Conservation (phyloP, 148 eudicot species). For the Polygonum maritimum region DNA sequence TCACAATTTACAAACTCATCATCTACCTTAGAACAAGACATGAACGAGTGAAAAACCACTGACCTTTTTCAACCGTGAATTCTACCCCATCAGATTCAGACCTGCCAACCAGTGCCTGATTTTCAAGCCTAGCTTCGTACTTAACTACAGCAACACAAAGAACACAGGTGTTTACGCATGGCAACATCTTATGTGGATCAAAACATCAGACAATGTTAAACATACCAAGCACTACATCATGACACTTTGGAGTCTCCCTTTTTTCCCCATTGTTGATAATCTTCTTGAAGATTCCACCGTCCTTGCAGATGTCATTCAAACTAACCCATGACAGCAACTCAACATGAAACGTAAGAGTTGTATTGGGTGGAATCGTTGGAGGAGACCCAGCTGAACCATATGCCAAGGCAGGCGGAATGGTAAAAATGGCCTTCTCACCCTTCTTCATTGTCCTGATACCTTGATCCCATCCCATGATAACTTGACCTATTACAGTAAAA, state of each 20-base stretch:
- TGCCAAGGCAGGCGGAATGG: slow-evolving; percentile 24
- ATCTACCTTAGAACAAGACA: background rate
- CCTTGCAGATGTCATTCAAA: slow-evolving; percentile 52
- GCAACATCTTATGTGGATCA: background rate
- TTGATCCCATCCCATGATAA: slow-evolving; percentile 53
- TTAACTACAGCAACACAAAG: slow-evolving; percentile 35
- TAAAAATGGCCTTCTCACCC: slow-evolving; percentile 42
- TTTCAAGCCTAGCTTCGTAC: slow-evolving; percentile 72
- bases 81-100: slow-evolving; percentile 75
- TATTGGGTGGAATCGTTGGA: slow-evolving; percentile 57
- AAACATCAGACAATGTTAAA: background rate
- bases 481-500: slow-evolving; percentile 1
- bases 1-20: background rate
- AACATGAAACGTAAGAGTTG: slow-evolving; percentile 9
- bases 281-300: slow-evolving; percentile 62
- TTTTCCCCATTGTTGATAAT: slow-evolving; percentile 40
- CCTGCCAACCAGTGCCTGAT: slow-evolving; percentile 55
- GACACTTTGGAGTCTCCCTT: slow-evolving; percentile 92
- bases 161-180: background rate
- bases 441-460: slow-evolving; percentile 73
- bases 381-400: slow-evolving; percentile 68
- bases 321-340: background rate
- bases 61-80: slow-evolving; percentile 75
- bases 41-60: background rate
- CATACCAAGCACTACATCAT: slow-evolving; percentile 90